Evolutionary conservation across 352 stramenopile species (phyloP).

Genomic region (Phytophthora sojae): DNA sequence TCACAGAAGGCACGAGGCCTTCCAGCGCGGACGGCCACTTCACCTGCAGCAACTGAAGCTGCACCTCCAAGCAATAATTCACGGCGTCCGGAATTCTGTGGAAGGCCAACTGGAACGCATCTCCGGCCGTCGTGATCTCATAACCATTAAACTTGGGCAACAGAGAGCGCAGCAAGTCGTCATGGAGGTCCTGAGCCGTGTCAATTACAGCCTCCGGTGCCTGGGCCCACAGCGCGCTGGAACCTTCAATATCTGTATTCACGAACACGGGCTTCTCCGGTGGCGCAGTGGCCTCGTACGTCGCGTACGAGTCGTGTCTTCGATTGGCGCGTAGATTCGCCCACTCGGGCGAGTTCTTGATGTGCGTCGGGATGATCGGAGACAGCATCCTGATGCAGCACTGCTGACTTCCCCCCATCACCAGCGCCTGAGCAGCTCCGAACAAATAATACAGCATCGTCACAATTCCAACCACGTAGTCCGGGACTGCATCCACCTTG

Average conservation of each 20-base stretch:
- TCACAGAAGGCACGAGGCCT: conserved; percentile 56
- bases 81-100: conserved; percentile 69
- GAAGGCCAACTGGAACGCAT: conserved; percentile 82
- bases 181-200: conserved; percentile 64
- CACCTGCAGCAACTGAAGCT: conserved; percentile 58
- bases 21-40: conserved; percentile 74
- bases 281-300: conserved; percentile 40
- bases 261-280: conserved; percentile 72
- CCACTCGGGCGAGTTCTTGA: conserved; percentile 66
- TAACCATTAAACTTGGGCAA: conserved; percentile 69
- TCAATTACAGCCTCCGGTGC: conserved; percentile 64
- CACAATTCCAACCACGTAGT: conserved; percentile 61
- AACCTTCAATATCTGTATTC: conserved; percentile 82
- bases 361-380: conserved; percentile 59
- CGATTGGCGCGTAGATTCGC: conserved; percentile 35
- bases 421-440: conserved; percentile 62
- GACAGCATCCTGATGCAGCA: conserved; percentile 64
- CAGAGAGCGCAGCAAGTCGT: conserved; percentile 63
- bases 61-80: conserved; percentile 72
- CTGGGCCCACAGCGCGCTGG: conserved; percentile 74
- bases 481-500: conserved; percentile 55
- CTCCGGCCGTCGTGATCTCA: conserved; percentile 79
- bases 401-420: conserved; percentile 75
- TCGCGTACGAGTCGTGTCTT: conserved; percentile 48
- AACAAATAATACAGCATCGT: conserved; percentile 80